Base-by-base conservation (phyloP, 148 eudicot species). In the Persicaria tinctoria region DNA sequence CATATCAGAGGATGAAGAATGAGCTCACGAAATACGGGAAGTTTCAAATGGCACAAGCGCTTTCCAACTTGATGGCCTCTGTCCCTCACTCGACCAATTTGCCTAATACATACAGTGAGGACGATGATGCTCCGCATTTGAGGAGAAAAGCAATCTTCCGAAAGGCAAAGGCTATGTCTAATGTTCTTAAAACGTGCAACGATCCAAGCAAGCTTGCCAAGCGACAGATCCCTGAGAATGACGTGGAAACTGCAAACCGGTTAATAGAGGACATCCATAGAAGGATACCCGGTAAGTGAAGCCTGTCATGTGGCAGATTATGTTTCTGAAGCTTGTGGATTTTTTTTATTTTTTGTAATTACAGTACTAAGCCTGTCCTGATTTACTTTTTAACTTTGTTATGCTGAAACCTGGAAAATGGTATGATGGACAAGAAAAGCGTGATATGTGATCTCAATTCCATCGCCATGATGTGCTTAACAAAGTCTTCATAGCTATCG, bases 101-200 rank as follows among this genome's bases (percentile, higher is more conserved):
- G 70, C 86, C 91, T 51, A 75, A 83, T 63, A 81, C 84, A 5
- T 80, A 76, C 74, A 64, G 10, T 14, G 72, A 76, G 75, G 81
- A 51, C 27, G 77, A 74, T 50, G 80, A 78, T 75, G 20, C 60
- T 18, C 77, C 82, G 16, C 82, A 50, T 78, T 78, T 81, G 32
- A 87, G 89, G 78, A 81, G 81, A 79, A 81, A 74, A 74, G 69
- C 78, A 47, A 83, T 90, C 73, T 76, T 90, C 5, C 80, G 63
- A 68, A 92, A 77, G 80, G 93, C 97, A 55, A 82, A 83, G 82
- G 83, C 45, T 12, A 83, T 88, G 84, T 87, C 95, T 74, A 66
- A 87, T 71, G 46, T 74, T 11, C 77, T 88, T 49, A 88, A 87
- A 87, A 78, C 83, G 23, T 78, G 84, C 63, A 85, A 81, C 13